Evolutionary conservation across 169 alveolate genomes (phyloP).

Genomic region (Eimeria necatrix): DNA sequence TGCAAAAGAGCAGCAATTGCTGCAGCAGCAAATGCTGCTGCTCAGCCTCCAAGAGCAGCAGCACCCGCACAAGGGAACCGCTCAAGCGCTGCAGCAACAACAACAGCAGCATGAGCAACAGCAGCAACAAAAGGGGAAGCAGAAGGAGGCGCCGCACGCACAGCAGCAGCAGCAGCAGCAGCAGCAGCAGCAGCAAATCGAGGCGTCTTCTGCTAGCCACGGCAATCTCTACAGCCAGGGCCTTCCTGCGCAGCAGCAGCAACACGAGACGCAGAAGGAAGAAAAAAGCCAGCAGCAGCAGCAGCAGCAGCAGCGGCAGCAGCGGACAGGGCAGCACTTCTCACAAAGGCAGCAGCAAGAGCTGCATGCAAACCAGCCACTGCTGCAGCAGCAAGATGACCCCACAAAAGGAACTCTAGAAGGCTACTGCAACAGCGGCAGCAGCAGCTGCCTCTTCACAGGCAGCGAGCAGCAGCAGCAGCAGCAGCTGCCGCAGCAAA

Average conservation of each 20-base stretch:
- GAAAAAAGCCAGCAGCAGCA: neutral
- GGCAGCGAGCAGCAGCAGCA: conserved; percentile 43
- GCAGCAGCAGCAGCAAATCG: neutral
- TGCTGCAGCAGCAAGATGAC: neutral
- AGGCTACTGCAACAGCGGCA: conserved; percentile 16
- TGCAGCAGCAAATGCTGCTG: neutral
- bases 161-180: conserved; percentile 59
- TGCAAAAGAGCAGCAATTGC: neutral
- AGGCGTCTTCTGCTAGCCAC: neutral
- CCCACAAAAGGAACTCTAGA: neutral
- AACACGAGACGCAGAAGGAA: neutral
- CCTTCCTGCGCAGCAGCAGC: neutral
- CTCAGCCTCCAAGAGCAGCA: neutral
- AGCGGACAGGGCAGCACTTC: neutral
- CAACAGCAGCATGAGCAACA: neutral
- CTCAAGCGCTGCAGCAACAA: neutral
- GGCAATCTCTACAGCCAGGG: neutral
- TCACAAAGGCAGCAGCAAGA: neutral
- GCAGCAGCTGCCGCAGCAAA: conserved; percentile 21
- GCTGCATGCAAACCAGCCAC: neutral
- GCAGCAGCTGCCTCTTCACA: neutral
- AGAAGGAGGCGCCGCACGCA: neutral
- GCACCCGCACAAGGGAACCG: neutral
- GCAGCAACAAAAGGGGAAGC: neutral
- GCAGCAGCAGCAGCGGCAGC: neutral